These are phyloP conservation scores for Fusarium sp. DNA, from an alignment of 2,329 filamentous ascomycete genomes.

Conservation along the genomic window DNA sequence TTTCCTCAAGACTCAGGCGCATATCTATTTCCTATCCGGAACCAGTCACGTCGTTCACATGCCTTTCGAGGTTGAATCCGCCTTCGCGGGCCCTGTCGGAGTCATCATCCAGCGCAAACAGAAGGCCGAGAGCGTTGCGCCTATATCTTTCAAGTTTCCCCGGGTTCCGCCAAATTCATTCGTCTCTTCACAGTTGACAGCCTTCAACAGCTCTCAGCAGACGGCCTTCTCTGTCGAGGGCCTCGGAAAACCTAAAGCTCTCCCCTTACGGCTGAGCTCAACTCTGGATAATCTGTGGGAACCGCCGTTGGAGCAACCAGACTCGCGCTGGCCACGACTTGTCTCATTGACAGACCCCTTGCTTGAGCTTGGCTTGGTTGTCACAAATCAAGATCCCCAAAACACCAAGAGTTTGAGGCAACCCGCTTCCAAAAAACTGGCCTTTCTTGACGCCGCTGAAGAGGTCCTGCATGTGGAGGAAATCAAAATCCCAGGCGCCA, in stretches of 20 bases:
- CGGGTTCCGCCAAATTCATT: constrained; percentile 88
- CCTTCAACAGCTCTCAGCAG: constrained; percentile 66
- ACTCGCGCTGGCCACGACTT: constrained; percentile 79
- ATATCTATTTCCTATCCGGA: constrained; percentile 92
- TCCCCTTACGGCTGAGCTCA: constrained; percentile 67
- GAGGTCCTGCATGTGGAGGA: constrained; percentile 88
- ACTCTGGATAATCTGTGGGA: constrained; percentile 74
- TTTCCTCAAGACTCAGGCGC: constrained; percentile 91
- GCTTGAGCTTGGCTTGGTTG: constrained; percentile 87
- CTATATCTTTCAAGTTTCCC: constrained; percentile 70
- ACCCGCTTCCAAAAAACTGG: constrained; percentile 58
- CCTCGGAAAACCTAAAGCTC: constrained; percentile 69
- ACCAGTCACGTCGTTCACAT: constrained; percentile 92
- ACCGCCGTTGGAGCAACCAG: constrained; percentile 65
- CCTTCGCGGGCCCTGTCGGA: constrained; percentile 85
- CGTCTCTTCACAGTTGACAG: constrained; percentile 76
- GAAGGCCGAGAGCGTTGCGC: constrained; percentile 64
- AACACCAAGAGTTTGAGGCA: constrained; percentile 49
- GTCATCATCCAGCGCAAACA: constrained; percentile 89
- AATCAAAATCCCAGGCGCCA: constrained; percentile 68
- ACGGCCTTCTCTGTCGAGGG: constrained; percentile 71
- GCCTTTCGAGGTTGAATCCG: constrained; percentile 93
- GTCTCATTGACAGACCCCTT: constrained; percentile 90
- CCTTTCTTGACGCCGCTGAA: constrained; percentile 81
- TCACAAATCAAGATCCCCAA: constrained; percentile 69